Evolutionary conservation across 192 early-diverging fungal genomes (phyloP).

Genomic region (Linnemannia hyalina): DNA sequence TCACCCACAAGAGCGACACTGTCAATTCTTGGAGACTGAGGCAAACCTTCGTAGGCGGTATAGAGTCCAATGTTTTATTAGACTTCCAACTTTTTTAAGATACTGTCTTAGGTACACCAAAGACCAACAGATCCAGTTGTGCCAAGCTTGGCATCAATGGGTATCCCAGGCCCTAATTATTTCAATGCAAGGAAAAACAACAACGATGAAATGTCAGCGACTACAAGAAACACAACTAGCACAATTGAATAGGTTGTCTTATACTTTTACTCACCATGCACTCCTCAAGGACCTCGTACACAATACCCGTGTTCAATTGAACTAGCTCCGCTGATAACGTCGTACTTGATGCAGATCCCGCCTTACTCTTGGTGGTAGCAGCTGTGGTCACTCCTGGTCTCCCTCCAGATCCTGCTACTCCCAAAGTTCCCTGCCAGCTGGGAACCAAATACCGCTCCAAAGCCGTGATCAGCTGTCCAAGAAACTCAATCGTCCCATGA

Average conservation of each 20-base stretch:
- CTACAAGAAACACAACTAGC: too few relatives aligned
- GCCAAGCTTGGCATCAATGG: conserved; percentile 36
- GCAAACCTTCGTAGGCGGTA: neutral
- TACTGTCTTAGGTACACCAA: conserved; percentile 19
- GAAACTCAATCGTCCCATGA: conserved; percentile 38
- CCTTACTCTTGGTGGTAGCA: neutral
- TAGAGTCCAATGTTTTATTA: too few relatives aligned
- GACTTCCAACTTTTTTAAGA: neutral
- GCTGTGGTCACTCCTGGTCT: neutral
- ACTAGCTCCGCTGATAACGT: conserved; percentile 17
- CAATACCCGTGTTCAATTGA: conserved; percentile 27
- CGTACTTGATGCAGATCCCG: neutral
- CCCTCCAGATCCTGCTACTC: neutral
- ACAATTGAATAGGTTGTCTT: too few relatives aligned
- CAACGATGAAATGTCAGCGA: too few relatives aligned
- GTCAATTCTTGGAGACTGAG: too few relatives aligned
- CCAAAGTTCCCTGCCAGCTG: neutral
- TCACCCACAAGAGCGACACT: too few relatives aligned
- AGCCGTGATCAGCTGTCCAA: conserved; percentile 25
- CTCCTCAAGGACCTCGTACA: conserved; percentile 38
- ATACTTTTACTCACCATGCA: conserved; percentile 28
- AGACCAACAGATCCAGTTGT: conserved; percentile 40
- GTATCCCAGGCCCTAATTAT: conserved; percentile 28
- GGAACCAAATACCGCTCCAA: conserved; percentile 28
- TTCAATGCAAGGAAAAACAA: too few relatives aligned